Evolutionary conservation across 1,284 basidiomycete genomes (phyloP).

Genomic region (Ustilago loliicola): DNA sequence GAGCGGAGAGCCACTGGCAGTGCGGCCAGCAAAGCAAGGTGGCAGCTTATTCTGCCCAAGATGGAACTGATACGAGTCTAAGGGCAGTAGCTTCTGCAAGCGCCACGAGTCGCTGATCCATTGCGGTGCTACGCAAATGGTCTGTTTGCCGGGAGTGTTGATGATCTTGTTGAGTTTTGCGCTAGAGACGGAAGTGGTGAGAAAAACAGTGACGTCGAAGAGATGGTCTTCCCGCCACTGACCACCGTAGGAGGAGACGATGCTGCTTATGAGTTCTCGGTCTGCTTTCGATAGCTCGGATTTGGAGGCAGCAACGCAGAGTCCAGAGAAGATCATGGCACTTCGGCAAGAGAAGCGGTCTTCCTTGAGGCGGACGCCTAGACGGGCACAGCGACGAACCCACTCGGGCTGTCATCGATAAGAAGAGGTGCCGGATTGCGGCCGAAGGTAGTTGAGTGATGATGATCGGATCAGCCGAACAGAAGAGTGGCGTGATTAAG

Average conservation of each 20-base stretch:
- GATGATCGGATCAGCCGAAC: conserved; percentile 25
- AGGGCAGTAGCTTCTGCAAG: conserved; percentile 76
- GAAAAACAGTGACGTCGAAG: conserved; percentile 86
- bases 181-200: conserved; percentile 72
- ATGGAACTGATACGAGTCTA: conserved; percentile 78
- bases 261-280: conserved; percentile 80
- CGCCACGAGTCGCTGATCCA: conserved; percentile 86
- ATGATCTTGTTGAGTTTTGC: conserved; percentile 65
- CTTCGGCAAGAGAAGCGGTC: conserved; percentile 82
- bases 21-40: conserved; percentile 38
- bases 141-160: conserved; percentile 74
- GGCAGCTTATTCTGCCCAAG: conserved; percentile 72
- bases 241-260: conserved; percentile 83
- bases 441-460: background rate
- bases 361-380: conserved; percentile 52
- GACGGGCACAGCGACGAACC: conserved; percentile 52
- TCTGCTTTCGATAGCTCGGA: conserved; percentile 75
- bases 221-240: conserved; percentile 82
- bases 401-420: conserved; percentile 50
- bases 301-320: conserved; percentile 75
- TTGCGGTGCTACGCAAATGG: conserved; percentile 80
- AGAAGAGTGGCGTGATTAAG: conserved; percentile 7
- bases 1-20: conserved; percentile 31
- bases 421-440: conserved; percentile 6
- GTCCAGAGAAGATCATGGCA: conserved; percentile 82